Percentiles rank a stretch among this genome's conserved stretches.
Evolutionary conservation across 768 basidiomycete genomes (phyloP).

Genomic region (Leccinum incarnatum): DNA sequence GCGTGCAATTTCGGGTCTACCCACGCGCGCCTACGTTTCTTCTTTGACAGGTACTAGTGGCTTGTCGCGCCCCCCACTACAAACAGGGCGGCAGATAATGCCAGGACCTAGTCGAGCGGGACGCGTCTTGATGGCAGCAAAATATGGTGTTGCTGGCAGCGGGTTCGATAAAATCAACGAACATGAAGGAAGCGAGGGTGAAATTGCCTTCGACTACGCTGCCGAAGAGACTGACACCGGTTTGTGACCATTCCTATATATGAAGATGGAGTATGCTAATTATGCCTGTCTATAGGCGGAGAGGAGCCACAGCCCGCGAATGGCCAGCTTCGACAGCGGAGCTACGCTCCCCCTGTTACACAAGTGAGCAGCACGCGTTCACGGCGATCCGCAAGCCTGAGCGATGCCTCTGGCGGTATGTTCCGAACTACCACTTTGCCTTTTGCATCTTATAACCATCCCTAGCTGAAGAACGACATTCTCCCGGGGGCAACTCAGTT

Average conservation of each 20-base stretch:
- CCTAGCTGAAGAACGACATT: constrained; percentile 29
- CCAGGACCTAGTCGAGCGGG: constrained; percentile 47
- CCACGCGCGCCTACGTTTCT: constrained; percentile 32
- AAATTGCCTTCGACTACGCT: constrained; percentile 30
- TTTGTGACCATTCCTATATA: constrained; percentile 17
- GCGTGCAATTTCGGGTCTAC: constrained; percentile 32
- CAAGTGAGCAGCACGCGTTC: constrained; percentile 53
- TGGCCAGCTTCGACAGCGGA: constrained; percentile 27
- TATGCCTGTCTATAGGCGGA: constrained; percentile 27
- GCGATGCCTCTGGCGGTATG: constrained; percentile 47
- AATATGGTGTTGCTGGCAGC: constrained; percentile 29
- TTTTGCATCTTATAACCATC: constrained; percentile 22
- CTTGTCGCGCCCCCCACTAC: constrained; percentile 41
- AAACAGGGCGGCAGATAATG: constrained; percentile 40
- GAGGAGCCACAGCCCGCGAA: constrained; percentile 29
- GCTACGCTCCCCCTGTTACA: constrained; percentile 22
- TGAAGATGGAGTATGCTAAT: constrained; percentile 17
- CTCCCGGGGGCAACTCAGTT: constrained; percentile 19
- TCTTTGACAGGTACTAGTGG: constrained; percentile 30
- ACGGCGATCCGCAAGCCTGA: constrained; percentile 74
- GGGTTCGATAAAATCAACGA: constrained; percentile 51
- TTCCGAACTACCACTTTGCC: constrained; percentile 26
- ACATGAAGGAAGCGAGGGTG: constrained; percentile 41
- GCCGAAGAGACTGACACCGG: constrained; percentile 44
- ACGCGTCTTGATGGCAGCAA: constrained; percentile 45